phyloP scores from a whole-genome alignment of 805 yeast genomes.

The Metschnikowia anglica region DNA sequence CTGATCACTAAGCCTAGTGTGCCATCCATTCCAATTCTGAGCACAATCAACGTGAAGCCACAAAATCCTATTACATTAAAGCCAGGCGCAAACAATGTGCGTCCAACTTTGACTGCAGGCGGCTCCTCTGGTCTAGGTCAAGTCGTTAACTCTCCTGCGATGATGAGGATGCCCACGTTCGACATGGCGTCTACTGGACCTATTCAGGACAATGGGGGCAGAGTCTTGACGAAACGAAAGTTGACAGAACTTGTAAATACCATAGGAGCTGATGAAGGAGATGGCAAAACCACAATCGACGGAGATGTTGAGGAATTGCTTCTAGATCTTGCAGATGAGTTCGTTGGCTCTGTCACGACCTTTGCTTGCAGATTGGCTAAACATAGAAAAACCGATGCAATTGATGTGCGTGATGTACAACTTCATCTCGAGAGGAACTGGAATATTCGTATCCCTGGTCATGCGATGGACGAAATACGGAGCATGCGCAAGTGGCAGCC shows the following conservation, averaged over 20 bases:
- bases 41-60: slow-evolving; percentile 61
- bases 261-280: slow-evolving; percentile 84
- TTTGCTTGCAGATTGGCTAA: slow-evolving; percentile 95
- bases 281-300: slow-evolving; percentile 84
- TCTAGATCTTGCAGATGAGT: slow-evolving; percentile 93
- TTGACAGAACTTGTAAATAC: slow-evolving; percentile 81
- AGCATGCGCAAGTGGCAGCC: slow-evolving; percentile 73
- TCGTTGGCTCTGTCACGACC: slow-evolving; percentile 83
- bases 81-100: slow-evolving; percentile 45
- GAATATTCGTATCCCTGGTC: slow-evolving; percentile 95
- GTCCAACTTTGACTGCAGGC: slow-evolving; percentile 87
- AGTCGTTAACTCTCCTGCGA: slow-evolving; percentile 67
- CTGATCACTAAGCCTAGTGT: slow-evolving; percentile 52
- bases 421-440: slow-evolving; percentile 88
- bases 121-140: slow-evolving; percentile 69
- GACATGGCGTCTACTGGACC: slow-evolving; percentile 51
- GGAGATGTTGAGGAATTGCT: slow-evolving; percentile 94
- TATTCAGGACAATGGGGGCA: slow-evolving; percentile 58
- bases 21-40: slow-evolving; percentile 73
- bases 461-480: slow-evolving; percentile 85
- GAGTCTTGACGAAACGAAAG: slow-evolving; percentile 87
- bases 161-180: slow-evolving; percentile 73
- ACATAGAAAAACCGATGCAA: slow-evolving; percentile 82
- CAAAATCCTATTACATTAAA: slow-evolving; percentile 65
- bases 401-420: slow-evolving; percentile 89